A percentile compares a stretch with the other conserved stretches of the same genome.
phyloP scores from a whole-genome alignment of 1,284 basidiomycete genomes.

The Microbotryum violaceum region DNA sequence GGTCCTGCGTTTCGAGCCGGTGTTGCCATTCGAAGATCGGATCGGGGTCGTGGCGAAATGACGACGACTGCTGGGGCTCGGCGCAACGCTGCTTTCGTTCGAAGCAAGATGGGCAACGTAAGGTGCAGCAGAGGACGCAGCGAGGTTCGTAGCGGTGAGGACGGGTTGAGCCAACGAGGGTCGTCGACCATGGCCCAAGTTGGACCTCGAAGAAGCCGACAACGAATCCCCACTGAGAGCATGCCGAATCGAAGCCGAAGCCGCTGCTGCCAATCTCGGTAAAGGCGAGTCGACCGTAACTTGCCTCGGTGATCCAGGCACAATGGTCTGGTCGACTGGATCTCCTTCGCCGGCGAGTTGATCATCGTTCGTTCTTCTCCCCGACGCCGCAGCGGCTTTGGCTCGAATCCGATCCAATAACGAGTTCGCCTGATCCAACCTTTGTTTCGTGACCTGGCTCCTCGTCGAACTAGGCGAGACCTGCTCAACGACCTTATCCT shows the following conservation, averaged over 20 bases:
- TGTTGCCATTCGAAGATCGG: too few relatives aligned
- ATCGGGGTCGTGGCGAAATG: slow-evolving; percentile 4
- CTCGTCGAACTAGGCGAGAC: background rate
- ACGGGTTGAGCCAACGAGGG: too few relatives aligned
- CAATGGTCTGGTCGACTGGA: slow-evolving; percentile 1
- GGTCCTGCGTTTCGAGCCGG: too few relatives aligned
- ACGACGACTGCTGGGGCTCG: background rate
- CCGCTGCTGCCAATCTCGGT: slow-evolving; percentile 21
- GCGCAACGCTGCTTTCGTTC: too few relatives aligned
- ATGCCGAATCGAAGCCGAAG: slow-evolving; percentile 21
- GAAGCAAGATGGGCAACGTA: too few relatives aligned
- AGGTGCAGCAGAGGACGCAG: too few relatives aligned
- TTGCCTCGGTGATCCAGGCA: background rate
- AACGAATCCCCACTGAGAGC: background rate
- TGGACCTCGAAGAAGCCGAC: background rate
- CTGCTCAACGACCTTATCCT: slow-evolving; percentile 49
- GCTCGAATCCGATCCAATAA: slow-evolving; percentile 31
- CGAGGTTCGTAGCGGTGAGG: too few relatives aligned
- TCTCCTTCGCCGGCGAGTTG: background rate
- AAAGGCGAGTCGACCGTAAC: slow-evolving; percentile 6
- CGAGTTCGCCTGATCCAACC: slow-evolving; percentile 26
- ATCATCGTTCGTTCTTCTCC: background rate
- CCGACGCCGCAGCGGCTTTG: slow-evolving; percentile 3
- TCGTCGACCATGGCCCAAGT: too few relatives aligned
- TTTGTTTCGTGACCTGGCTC: slow-evolving; percentile 6